These are phyloP conservation scores for Triangularia verruculosa DNA, from an alignment of 2,329 filamentous ascomycete species.

Conservation along the genomic window DNA sequence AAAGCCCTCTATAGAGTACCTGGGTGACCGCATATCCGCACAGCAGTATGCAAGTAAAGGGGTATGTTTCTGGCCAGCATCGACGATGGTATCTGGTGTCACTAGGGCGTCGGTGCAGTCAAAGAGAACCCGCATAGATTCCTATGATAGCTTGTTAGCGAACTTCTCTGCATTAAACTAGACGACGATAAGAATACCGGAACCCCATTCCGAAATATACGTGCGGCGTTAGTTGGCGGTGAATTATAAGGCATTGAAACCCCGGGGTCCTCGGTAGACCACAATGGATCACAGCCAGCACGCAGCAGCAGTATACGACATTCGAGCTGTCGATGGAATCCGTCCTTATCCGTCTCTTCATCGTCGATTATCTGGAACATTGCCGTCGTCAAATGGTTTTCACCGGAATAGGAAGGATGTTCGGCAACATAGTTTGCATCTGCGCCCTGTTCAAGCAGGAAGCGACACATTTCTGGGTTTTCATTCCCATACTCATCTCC, in stretches of 20 bases:
- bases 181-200: too few relatives aligned
- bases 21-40: too few relatives aligned
- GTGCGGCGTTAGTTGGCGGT: too few relatives aligned
- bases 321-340: not conserved
- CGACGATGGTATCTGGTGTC: too few relatives aligned
- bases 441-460: conserved; percentile 13
- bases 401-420: not conserved
- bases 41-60: too few relatives aligned
- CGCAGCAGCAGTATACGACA: not conserved
- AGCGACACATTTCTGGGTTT: conserved; percentile 12
- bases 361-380: not conserved
- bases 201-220: too few relatives aligned
- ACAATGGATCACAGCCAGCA: conserved; percentile 3
- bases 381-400: not conserved
- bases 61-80: too few relatives aligned
- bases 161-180: too few relatives aligned
- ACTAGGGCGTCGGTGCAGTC: too few relatives aligned
- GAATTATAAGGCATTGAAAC: too few relatives aligned
- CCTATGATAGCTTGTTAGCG: too few relatives aligned
- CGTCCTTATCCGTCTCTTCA: not conserved
- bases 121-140: not conserved
- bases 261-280: too few relatives aligned
- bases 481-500: conserved; percentile 3
- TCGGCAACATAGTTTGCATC: conserved; percentile 9
- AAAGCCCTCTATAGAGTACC: not conserved